Base-by-base conservation (phyloP, 495 filamentous ascomycete genomes). In the Penicillium macrosclerotiorum region DNA sequence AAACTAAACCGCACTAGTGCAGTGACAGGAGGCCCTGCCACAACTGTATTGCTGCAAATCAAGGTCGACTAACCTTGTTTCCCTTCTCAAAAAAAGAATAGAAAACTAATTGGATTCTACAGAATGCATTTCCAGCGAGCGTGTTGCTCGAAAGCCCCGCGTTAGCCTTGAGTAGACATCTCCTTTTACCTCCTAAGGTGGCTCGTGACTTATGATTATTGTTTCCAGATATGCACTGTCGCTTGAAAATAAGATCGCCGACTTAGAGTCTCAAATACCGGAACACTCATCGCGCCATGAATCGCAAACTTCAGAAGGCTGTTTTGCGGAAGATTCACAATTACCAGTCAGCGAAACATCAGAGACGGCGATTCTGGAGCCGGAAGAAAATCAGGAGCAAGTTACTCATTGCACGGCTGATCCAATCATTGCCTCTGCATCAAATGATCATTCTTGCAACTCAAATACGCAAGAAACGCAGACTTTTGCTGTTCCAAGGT, bases 41-140 rank as follows among this genome's bases (percentile, higher is more conserved):
- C 11, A 55, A 48, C 32, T 55, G 52, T 19, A 32, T 39, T 13
- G 25, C 42, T 9, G 52, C 48, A 2, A 18, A 35, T 20, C 23
- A 34, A 43, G 52, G 52, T 51, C 27, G 25, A n/a, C 13, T 16
- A 12, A n/a, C n/a, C n/a, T n/a, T n/a, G 9, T 12, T 14, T 5
- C 8, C 13, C 11, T 13, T 14, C 6, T 36, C 17, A 17, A 14
- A 27, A 32, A 8, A 24, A 8, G n/a, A 31, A 7, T 26, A 31
- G 13, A n/a, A 38, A 17, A 5, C 31, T 5, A 44, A 8, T 34
- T 25, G n/a, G n/a, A 11, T 30, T 19, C 4, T n/a, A 30, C 22
- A 52, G 43, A 52, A 43, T 56, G 51, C 23, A 11, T 45, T 12
- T 37, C 41, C 11, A 54, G 29, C 37, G 51, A 54, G 25, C 39